These are phyloP conservation scores for Auriscalpium microsporum DNA, from an alignment of 768 basidiomycete genomes.

Conservation along the genomic window DNA sequence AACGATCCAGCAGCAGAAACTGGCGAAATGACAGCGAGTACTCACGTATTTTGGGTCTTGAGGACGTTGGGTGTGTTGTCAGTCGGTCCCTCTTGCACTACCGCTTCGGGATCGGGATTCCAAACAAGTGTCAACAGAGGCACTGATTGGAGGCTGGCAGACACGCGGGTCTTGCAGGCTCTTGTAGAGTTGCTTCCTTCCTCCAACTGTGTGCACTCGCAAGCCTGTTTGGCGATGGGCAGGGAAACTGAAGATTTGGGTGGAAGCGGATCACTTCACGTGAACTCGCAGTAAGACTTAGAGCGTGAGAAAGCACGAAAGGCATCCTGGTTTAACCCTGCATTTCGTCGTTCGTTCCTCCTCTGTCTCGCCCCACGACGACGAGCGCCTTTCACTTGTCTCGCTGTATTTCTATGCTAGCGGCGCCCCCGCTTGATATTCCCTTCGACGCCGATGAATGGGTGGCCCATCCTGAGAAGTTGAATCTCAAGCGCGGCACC, in stretches of 20 bases:
- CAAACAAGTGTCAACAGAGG: slow-evolving; percentile 11
- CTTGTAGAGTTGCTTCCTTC: too few relatives aligned
- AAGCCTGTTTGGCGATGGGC: too few relatives aligned
- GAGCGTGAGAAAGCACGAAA: too few relatives aligned
- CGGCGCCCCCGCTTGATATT: slow-evolving; percentile 50
- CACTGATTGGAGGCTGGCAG: neutral
- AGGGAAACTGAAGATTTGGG: too few relatives aligned
- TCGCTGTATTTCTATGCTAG: slow-evolving; percentile 37
- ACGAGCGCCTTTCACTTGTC: too few relatives aligned
- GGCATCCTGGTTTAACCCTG: too few relatives aligned
- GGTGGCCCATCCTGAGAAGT: slow-evolving; percentile 40
- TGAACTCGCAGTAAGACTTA: too few relatives aligned
- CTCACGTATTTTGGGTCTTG: slow-evolving; percentile 49
- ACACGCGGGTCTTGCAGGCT: too few relatives aligned
- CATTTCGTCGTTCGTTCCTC: too few relatives aligned
- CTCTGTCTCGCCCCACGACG: too few relatives aligned
- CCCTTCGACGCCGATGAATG: slow-evolving; percentile 62
- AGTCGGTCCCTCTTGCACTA: neutral
- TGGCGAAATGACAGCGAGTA: slow-evolving; percentile 20
- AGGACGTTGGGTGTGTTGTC: slow-evolving; percentile 24
- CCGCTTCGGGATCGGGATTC: slow-evolving; percentile 6
- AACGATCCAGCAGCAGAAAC: slow-evolving; percentile 7
- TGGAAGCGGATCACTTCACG: too few relatives aligned
- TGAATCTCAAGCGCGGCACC: slow-evolving; percentile 46
- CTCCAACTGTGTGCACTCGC: too few relatives aligned